Evolutionary conservation across 192 early-diverging fungal genomes (phyloP).

Genomic region (Funneliformis geosporum): DNA sequence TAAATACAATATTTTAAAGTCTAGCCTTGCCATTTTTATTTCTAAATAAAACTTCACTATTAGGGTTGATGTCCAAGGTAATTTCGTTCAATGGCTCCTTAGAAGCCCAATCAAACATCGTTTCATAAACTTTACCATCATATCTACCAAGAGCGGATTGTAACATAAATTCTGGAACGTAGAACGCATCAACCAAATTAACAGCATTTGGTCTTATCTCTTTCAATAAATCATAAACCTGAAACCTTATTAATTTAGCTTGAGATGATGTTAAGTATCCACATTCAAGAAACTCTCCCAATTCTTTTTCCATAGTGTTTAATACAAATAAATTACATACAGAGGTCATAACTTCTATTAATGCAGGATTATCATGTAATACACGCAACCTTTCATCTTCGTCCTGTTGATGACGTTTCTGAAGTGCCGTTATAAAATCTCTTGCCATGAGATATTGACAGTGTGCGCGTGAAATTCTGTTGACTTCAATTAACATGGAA

Average conservation of each 20-base stretch:
- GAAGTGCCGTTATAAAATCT: constrained; percentile 70
- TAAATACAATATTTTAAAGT: not conserved
- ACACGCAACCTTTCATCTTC: constrained; percentile 37
- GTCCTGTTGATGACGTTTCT: constrained; percentile 44
- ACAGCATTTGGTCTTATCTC: constrained; percentile 77
- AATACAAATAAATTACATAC: constrained; percentile 59
- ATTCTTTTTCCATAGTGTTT: constrained; percentile 69
- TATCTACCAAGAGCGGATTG: constrained; percentile 76
- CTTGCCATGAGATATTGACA: constrained; percentile 74
- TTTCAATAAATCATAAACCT: constrained; percentile 56
- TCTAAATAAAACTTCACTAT: constrained; percentile 4
- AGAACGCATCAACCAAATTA: constrained; percentile 78
- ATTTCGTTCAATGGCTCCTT: constrained; percentile 38
- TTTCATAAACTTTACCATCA: constrained; percentile 80
- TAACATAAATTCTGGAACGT: constrained; percentile 71
- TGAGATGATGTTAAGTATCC: constrained; percentile 58
- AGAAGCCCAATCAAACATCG: constrained; percentile 42
- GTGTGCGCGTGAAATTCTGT: constrained; percentile 73
- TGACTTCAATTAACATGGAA: constrained; percentile 74
- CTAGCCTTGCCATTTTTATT: not conserved
- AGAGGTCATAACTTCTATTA: constrained; percentile 48
- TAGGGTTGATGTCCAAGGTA: not conserved
- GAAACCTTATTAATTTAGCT: constrained; percentile 49
- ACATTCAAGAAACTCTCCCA: constrained; percentile 61
- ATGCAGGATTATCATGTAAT: constrained; percentile 37